Percentiles rank a stretch among this genome's conserved stretches.
Evolutionary conservation across 2,329 filamentous ascomycete genomes (phyloP).

Genomic region (Aureobasidium sp.): DNA sequence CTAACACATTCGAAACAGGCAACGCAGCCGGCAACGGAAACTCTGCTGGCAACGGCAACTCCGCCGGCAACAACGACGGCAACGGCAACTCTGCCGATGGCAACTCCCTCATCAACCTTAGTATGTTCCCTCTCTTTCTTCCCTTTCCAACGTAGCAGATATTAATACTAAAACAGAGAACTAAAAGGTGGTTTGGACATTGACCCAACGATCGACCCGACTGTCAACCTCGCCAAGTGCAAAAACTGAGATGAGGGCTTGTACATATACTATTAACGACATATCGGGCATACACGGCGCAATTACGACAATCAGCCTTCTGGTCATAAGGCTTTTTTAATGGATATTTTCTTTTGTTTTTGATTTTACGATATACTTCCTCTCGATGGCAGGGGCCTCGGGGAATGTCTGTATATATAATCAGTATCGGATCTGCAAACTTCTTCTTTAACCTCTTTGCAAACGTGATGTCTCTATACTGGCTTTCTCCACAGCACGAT

Average conservation of each 20-base stretch:
- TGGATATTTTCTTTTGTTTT: neutral
- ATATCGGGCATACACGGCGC: neutral
- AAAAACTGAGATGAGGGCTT: neutral
- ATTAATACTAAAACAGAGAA: slow-evolving; percentile 14
- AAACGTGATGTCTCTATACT: no score
- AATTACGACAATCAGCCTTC: neutral
- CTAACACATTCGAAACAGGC: neutral
- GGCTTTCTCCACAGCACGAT: no score
- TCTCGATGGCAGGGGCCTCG: neutral
- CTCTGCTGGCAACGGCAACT: neutral
- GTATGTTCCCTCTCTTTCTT: neutral
- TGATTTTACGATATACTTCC: neutral
- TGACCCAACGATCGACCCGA: slow-evolving; percentile 5
- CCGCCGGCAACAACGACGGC: neutral
- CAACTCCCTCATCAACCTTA: slow-evolving; percentile 7
- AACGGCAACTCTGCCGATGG: slow-evolving; percentile 8
- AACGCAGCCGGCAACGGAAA: slow-evolving; percentile 5
- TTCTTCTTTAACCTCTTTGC: neutral
- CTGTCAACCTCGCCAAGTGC: neutral
- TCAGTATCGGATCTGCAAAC: neutral
- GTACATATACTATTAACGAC: neutral
- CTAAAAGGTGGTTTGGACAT: slow-evolving; percentile 6
- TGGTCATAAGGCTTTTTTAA: neutral
- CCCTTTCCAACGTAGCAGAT: neutral
- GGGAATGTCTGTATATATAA: neutral